A percentile compares a stretch with the other conserved stretches of the same genome.
phyloP scores from a whole-genome alignment of 1,284 basidiomycete species.

The Tylopilus sp. region DNA sequence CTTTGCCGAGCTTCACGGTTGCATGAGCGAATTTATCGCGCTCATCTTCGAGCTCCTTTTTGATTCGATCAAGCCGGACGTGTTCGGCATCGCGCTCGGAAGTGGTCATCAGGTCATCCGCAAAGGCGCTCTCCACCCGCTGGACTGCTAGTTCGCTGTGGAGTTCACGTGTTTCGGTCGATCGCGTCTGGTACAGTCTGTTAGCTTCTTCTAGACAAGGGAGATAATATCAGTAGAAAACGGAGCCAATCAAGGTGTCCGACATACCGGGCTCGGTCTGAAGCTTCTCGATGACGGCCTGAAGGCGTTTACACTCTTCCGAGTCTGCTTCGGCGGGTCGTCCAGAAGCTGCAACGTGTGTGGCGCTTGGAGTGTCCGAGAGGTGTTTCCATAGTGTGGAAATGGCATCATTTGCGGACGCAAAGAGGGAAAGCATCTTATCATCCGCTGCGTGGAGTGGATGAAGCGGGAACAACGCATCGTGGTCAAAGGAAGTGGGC shows the following conservation, averaged over 20 bases:
- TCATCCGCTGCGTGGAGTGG: conserved; percentile 51
- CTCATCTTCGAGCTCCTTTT: conserved; percentile 62
- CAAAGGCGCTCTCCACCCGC: conserved; percentile 31
- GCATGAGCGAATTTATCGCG: conserved; percentile 63
- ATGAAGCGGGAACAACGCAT: conserved; percentile 58
- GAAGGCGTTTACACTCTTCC: conserved; percentile 46
- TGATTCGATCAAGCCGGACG: conserved; percentile 48
- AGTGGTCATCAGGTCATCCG: conserved; percentile 50
- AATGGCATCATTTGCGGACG: conserved; percentile 41
- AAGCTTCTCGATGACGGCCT: conserved; percentile 45
- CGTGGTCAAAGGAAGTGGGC: conserved; percentile 28
- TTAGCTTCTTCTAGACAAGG: conserved; percentile 45
- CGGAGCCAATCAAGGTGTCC: neutral
- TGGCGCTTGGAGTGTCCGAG: conserved; percentile 18
- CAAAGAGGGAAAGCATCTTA: conserved; percentile 48
- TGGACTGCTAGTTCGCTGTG: conserved; percentile 50
- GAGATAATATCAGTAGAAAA: conserved; percentile 2
- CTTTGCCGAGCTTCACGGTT: conserved; percentile 58
- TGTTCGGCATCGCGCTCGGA: conserved; percentile 51
- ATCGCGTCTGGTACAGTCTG: conserved; percentile 42
- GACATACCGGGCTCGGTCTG: conserved; percentile 56
- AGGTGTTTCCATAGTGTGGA: conserved; percentile 23
- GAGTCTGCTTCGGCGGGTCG: conserved; percentile 12
- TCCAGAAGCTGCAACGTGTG: conserved; percentile 1
- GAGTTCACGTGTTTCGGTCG: conserved; percentile 46